Evolutionary conservation across 2,329 filamentous ascomycete species (phyloP).

Genomic region (Aspergillus fumigatiaffinis): DNA sequence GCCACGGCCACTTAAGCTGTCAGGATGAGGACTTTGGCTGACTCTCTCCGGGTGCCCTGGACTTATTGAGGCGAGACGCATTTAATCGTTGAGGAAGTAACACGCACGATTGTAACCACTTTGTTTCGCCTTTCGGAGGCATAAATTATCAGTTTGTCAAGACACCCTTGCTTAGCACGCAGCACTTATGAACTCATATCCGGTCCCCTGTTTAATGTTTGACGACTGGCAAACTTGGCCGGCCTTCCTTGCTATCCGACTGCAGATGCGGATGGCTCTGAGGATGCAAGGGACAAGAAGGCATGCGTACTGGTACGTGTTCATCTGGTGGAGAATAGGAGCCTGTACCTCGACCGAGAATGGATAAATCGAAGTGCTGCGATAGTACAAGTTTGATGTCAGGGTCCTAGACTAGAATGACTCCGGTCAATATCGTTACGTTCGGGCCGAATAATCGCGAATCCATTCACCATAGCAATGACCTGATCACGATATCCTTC

Average conservation of each 20-base stretch:
- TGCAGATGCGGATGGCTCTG: not conserved
- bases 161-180: not conserved
- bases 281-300: not conserved
- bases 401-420: not conserved
- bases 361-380: not conserved
- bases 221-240: not conserved
- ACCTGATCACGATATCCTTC: not conserved
- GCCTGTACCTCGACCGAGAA: not conserved
- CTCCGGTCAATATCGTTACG: no score
- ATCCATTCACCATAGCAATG: no score
- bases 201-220: not conserved
- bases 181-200: not conserved
- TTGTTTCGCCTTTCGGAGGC: no score
- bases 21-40: no score
- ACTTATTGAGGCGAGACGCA: no score
- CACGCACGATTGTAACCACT: no score
- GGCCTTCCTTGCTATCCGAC: not conserved
- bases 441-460: not conserved
- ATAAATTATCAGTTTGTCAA: no score
- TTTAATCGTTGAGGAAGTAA: no score
- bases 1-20: no score
- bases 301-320: not conserved
- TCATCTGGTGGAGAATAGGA: not conserved
- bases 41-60: no score
- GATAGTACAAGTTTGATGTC: not conserved